phyloP scores from a whole-genome alignment of 768 basidiomycete species.

The Mycena belliarum region DNA sequence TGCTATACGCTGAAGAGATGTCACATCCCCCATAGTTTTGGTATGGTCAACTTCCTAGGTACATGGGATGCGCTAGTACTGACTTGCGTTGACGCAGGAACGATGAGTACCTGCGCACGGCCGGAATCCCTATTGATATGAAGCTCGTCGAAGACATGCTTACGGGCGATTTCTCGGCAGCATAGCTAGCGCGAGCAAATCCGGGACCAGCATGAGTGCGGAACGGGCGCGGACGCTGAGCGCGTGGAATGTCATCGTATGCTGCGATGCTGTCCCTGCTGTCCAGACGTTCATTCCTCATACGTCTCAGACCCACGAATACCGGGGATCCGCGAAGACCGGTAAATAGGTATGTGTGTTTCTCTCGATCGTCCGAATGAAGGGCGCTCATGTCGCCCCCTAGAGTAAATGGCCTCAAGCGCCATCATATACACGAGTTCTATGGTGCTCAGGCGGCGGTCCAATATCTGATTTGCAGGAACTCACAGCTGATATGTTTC shows the following conservation, averaged over 20 bases:
- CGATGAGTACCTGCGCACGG: constrained; percentile 51
- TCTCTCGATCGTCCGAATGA: not conserved
- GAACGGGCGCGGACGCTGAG: not conserved
- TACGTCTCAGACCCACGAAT: not conserved
- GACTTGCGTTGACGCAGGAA: constrained; percentile 37
- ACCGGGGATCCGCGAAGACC: not conserved
- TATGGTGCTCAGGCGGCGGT: not conserved
- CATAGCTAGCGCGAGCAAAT: not conserved
- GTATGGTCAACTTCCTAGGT: constrained; percentile 29
- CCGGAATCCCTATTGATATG: constrained; percentile 44
- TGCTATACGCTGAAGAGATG: constrained; percentile 2
- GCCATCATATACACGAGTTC: not conserved
- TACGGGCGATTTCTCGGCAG: not conserved
- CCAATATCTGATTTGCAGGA: not conserved
- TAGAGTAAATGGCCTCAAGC: too few relatives aligned
- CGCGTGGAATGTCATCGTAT: not conserved
- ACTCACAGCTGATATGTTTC: not conserved
- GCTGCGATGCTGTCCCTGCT: not conserved
- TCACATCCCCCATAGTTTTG: constrained; percentile 38
- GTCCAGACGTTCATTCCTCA: not conserved
- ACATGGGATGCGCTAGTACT: not conserved
- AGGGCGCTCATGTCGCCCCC: not conserved
- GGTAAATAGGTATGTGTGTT: too few relatives aligned
- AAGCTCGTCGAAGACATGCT: constrained; percentile 45
- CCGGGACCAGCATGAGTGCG: not conserved